phyloP scores from a whole-genome alignment of 148 eudicot species.

The Vaccinium darrowii region DNA sequence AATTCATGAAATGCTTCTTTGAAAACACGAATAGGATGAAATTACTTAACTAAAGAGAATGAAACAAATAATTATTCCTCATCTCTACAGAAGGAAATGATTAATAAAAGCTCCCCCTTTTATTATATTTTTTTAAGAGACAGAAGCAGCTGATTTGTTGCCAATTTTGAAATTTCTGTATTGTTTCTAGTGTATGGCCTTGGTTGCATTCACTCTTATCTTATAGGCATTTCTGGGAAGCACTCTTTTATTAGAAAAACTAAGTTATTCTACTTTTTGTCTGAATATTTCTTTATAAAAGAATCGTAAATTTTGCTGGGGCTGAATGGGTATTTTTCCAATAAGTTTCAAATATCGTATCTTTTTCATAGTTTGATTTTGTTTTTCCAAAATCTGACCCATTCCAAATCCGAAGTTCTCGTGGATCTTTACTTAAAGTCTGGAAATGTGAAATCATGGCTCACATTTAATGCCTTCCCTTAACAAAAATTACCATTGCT shows the following conservation, averaged over 20 bases:
- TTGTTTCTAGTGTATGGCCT: background rate
- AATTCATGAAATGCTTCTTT: background rate
- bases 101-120: background rate
- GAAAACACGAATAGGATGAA: background rate
- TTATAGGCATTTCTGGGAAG: background rate
- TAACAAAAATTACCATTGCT: background rate
- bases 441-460: background rate
- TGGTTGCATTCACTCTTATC: background rate
- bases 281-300: too few species aligned
- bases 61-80: background rate
- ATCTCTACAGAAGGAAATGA: background rate
- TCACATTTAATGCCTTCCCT: background rate
- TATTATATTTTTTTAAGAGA: background rate
- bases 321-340: too few species aligned
- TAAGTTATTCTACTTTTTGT: background rate
- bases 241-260: background rate
- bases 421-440: background rate
- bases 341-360: background rate
- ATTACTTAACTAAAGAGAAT: background rate
- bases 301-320: too few species aligned
- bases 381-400: background rate
- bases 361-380: background rate
- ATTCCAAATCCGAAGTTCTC: background rate
- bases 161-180: background rate
- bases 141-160: background rate